Evolutionary conservation across 345 rosid species (phyloP).

Genomic region (Lenwebbia sp.): DNA sequence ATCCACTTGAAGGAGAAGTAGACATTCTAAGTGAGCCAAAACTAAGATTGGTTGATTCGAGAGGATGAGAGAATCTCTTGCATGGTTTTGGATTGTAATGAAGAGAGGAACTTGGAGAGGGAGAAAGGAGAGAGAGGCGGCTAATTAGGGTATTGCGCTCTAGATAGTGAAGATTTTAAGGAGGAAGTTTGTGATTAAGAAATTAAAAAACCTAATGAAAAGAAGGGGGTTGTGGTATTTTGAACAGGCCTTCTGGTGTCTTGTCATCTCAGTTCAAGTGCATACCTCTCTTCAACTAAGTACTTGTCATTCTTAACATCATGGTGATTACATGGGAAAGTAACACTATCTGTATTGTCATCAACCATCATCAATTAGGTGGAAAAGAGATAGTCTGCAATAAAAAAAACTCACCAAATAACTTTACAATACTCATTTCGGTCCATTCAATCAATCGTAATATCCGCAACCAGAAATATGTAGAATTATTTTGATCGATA

Average conservation of each 20-base stretch:
- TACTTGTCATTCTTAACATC: neutral
- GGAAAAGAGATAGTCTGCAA: neutral
- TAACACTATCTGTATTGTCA: neutral
- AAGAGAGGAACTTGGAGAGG: neutral
- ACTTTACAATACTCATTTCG: neutral
- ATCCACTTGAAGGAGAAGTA: neutral
- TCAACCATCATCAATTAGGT: neutral
- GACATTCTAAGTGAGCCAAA: neutral
- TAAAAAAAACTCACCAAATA: neutral
- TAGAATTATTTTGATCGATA: neutral
- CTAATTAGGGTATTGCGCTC: neutral
- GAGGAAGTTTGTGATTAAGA: neutral
- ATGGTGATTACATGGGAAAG: neutral
- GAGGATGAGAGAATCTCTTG: neutral
- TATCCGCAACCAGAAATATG: neutral
- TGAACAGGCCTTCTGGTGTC: neutral
- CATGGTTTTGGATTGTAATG: neutral
- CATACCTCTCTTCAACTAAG: neutral
- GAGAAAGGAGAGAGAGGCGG: neutral
- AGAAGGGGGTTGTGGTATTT: neutral
- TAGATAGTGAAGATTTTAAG: neutral
- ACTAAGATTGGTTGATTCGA: neutral
- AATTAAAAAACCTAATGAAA: neutral
- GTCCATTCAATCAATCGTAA: too few species aligned
- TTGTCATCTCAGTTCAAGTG: neutral